These are phyloP conservation scores for Fraxinus anomala DNA, from an alignment of 257 asterid genomes.

Conservation along the genomic window DNA sequence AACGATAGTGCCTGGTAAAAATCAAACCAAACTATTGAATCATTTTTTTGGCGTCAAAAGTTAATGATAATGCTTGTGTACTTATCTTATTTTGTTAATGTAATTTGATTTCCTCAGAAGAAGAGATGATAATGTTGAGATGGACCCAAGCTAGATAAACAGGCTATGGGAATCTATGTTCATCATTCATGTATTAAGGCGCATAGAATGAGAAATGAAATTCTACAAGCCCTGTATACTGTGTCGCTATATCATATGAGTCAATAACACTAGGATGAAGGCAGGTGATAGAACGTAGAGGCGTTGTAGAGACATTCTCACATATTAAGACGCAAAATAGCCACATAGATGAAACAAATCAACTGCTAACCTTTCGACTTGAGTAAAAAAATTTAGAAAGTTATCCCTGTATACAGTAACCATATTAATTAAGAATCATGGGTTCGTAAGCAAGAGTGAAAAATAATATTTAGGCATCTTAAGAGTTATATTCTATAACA, in stretches of 20 bases:
- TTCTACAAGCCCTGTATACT: neutral
- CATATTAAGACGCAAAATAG: neutral
- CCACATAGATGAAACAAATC: neutral
- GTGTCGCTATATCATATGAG: neutral
- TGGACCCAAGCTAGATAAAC: neutral
- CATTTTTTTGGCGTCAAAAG: conserved; percentile 2
- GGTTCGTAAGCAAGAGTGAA: neutral
- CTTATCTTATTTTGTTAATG: neutral
- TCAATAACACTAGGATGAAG: neutral
- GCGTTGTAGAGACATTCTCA: neutral
- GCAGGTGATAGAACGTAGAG: neutral
- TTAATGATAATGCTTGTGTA: neutral
- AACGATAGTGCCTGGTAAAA: neutral
- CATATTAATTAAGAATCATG: neutral
- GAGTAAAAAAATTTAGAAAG: neutral
- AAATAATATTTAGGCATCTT: neutral
- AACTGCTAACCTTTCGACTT: neutral
- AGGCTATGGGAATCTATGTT: neutral
- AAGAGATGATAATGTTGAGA: neutral
- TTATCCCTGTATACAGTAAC: neutral
- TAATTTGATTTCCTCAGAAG: neutral
- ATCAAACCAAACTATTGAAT: neutral
- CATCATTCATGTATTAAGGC: neutral
- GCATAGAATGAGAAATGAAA: neutral
- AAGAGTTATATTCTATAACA: neutral